A percentile compares a stretch with the other conserved stretches of the same genome.
Conservation (phyloP, 106 monocot genomes). For the Dendrobium catenatum region DNA sequence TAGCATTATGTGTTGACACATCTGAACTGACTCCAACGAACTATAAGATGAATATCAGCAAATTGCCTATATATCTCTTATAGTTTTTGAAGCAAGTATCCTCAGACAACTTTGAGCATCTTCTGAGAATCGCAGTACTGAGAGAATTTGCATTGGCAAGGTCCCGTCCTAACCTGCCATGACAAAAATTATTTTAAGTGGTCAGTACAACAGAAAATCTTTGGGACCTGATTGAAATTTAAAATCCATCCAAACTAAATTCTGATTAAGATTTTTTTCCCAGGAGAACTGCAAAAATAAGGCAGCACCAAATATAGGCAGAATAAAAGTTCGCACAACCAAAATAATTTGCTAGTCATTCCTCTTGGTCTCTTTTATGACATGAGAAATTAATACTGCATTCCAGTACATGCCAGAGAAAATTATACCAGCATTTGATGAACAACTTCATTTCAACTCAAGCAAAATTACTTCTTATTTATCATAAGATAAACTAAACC, state of each 20-base stretch:
- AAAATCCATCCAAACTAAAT: neutral
- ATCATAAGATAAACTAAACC: neutral
- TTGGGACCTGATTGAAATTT: neutral
- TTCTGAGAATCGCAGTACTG: constrained; percentile 4
- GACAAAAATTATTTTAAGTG: neutral
- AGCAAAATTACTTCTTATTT: neutral
- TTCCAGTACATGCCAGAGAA: neutral
- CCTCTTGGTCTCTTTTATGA: neutral
- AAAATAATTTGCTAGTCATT: neutral
- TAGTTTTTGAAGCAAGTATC: too few species aligned
- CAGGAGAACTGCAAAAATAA: neutral
- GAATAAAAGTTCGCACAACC: neutral
- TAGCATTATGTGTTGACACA: too few species aligned
- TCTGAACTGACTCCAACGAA: too few species aligned
- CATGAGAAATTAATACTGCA: neutral
- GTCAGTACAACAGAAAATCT: neutral
- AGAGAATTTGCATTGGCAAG: constrained; percentile 4
- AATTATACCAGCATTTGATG: neutral
- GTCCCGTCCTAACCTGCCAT: constrained; percentile 2
- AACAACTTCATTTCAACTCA: neutral
- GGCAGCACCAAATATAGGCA: neutral
- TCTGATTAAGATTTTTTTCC: neutral
- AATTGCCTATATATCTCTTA: too few species aligned
- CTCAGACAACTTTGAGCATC: neutral
- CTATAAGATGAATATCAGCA: too few species aligned